These are phyloP conservation scores for Bryum argenteum DNA, from an alignment of 225 moss, liverwort and hornwort genomes.

Conservation along the genomic window DNA sequence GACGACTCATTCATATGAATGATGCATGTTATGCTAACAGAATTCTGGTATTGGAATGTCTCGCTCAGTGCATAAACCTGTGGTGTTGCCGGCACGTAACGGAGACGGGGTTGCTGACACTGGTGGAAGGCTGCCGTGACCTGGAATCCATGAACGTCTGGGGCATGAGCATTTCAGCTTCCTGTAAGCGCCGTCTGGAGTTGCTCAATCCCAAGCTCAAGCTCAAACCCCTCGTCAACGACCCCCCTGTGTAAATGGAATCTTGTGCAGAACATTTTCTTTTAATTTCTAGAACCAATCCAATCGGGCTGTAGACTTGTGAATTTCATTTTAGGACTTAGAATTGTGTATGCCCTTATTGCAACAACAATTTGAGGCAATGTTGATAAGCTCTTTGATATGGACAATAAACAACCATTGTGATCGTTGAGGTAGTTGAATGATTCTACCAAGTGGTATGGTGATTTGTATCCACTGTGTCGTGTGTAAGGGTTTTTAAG, in stretches of 20 bases:
- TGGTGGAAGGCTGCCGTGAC: constrained; percentile 57
- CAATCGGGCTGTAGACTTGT: too few species aligned
- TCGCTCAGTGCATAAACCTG: constrained; percentile 70
- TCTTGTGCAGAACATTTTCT: background rate
- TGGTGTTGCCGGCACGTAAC: constrained; percentile 96
- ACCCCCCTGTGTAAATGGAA: background rate
- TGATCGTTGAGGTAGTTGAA: too few species aligned
- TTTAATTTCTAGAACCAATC: too few species aligned
- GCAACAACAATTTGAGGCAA: too few species aligned
- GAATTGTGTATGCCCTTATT: too few species aligned
- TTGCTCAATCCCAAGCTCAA: constrained; percentile 60
- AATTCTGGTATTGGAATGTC: background rate
- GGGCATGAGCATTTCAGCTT: constrained; percentile 77
- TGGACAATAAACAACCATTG: too few species aligned
- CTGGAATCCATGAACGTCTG: constrained; percentile 77
- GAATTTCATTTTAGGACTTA: too few species aligned
- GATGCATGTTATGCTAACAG: background rate
- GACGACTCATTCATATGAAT: too few species aligned
- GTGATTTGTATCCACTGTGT: too few species aligned
- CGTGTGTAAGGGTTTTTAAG: too few species aligned
- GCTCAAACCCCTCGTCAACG: constrained; percentile 53
- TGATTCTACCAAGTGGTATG: too few species aligned
- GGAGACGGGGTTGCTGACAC: constrained; percentile 63
- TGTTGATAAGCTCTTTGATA: too few species aligned
- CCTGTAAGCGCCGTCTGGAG: constrained; percentile 63